phyloP scores from a whole-genome alignment of 2,329 filamentous ascomycete genomes.

The Cladosporium sp. region DNA sequence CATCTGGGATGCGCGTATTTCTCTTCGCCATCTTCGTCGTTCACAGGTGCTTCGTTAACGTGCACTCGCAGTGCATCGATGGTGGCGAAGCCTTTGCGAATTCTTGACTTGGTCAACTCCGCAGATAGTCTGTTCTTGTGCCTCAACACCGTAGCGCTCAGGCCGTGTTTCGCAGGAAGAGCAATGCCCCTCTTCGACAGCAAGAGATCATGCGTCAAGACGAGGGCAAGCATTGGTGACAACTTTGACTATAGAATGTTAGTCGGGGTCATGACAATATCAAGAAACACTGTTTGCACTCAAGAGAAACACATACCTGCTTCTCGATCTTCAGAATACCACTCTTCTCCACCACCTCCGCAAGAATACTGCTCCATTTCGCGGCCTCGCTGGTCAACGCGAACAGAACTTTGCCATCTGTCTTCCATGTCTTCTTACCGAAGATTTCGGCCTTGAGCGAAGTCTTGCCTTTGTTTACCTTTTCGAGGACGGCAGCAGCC shows the following conservation, averaged over 20 bases:
- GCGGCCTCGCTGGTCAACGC: conserved; percentile 82
- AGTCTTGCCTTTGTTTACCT: conserved; percentile 66
- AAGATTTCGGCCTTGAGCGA: conserved; percentile 88
- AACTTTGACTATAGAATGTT: conserved; percentile 56
- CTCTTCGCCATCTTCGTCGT: conserved; percentile 33
- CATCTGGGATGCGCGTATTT: conserved; percentile 72
- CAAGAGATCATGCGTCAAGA: conserved; percentile 84
- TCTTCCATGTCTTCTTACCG: conserved; percentile 71
- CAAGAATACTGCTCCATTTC: conserved; percentile 86
- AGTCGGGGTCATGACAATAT: neutral
- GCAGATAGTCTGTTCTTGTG: conserved; percentile 80
- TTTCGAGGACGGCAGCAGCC: conserved; percentile 72
- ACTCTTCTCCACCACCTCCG: conserved; percentile 84
- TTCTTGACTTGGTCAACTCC: conserved; percentile 77
- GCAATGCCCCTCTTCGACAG: conserved; percentile 80
- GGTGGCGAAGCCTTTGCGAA: conserved; percentile 70
- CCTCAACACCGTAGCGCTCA: conserved; percentile 72
- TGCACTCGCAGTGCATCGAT: conserved; percentile 65
- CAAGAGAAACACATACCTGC: conserved; percentile 62
- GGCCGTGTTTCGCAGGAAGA: conserved; percentile 74
- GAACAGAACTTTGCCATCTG: conserved; percentile 78
- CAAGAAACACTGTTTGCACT: too few species aligned
- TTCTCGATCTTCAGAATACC: conserved; percentile 76
- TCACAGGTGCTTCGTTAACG: conserved; percentile 50
- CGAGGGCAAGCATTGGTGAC: conserved; percentile 74